phyloP scores from a whole-genome alignment of 345 rosid species.

The Eucalyptus marginata region DNA sequence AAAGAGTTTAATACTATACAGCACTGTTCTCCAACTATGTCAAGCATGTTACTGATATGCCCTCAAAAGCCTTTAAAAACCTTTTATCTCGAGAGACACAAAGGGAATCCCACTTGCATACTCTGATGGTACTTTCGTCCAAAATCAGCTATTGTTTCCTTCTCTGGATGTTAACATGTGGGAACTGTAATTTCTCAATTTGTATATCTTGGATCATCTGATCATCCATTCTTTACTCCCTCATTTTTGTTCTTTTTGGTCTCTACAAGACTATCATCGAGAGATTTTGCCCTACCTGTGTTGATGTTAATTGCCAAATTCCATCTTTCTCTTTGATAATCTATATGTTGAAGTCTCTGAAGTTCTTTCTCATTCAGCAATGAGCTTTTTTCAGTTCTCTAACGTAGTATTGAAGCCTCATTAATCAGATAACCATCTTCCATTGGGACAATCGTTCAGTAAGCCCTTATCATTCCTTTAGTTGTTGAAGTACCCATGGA shows the following conservation, averaged over 20 bases:
- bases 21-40: background rate
- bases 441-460: background rate
- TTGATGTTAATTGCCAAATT: background rate
- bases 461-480: background rate
- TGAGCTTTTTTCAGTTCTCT: background rate
- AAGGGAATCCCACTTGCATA: background rate
- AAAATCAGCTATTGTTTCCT: background rate
- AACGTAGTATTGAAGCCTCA: background rate
- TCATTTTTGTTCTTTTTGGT: background rate
- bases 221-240: background rate
- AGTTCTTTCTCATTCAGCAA: background rate
- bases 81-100: background rate
- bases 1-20: background rate
- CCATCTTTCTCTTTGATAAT: background rate
- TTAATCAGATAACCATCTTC: background rate
- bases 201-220: background rate
- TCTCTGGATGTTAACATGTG: background rate
- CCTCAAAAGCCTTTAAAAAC: background rate
- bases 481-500: background rate
- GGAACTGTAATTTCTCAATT: background rate
- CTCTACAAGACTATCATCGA: background rate
- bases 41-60: background rate
- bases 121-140: background rate
- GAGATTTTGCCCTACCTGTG: background rate
- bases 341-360: background rate